Percentiles rank a stretch among this genome's conserved stretches.
phyloP scores from a whole-genome alignment of 1,284 basidiomycete genomes.

The Austroboletus olivaceoglutinosus region DNA sequence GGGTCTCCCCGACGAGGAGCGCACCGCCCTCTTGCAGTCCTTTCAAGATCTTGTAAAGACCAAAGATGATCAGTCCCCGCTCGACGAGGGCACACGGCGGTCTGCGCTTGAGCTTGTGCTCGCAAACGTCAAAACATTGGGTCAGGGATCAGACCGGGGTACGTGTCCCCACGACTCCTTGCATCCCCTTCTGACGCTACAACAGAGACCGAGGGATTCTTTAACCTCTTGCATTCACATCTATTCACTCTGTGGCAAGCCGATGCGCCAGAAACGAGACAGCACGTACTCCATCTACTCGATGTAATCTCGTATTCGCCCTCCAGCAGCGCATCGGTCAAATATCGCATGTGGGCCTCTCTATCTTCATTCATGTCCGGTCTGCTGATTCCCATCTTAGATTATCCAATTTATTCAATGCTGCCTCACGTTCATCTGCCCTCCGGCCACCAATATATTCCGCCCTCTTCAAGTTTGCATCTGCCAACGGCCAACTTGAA shows the following conservation, averaged over 20 bases:
- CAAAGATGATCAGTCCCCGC: conserved; percentile 36
- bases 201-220: conserved; percentile 82
- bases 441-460: conserved; percentile 67
- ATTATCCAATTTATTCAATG: conserved; percentile 87
- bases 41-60: conserved; percentile 62
- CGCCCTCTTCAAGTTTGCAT: conserved; percentile 65
- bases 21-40: conserved; percentile 59
- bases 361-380: not conserved
- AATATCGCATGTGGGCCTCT: conserved; percentile 65
- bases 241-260: conserved; percentile 56
- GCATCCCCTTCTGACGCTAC: conserved; percentile 5
- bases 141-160: conserved; percentile 77
- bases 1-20: conserved; percentile 66
- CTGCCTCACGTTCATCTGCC: conserved; percentile 66
- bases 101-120: conserved; percentile 59
- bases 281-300: conserved; percentile 51
- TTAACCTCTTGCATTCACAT: conserved; percentile 76
- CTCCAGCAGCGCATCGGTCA: conserved; percentile 51
- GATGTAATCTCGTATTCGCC: conserved; percentile 56
- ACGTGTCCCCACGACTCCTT: conserved; percentile 20
- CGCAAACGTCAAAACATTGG: conserved; percentile 61
- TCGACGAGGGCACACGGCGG: conserved; percentile 51
- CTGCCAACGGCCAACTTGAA: conserved; percentile 67
- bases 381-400: conserved; percentile 39
- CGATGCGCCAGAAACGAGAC: conserved; percentile 53